Evolutionary conservation across 2,329 filamentous ascomycete genomes (phyloP).

Genomic region (Endoconidiophora laricicola): DNA sequence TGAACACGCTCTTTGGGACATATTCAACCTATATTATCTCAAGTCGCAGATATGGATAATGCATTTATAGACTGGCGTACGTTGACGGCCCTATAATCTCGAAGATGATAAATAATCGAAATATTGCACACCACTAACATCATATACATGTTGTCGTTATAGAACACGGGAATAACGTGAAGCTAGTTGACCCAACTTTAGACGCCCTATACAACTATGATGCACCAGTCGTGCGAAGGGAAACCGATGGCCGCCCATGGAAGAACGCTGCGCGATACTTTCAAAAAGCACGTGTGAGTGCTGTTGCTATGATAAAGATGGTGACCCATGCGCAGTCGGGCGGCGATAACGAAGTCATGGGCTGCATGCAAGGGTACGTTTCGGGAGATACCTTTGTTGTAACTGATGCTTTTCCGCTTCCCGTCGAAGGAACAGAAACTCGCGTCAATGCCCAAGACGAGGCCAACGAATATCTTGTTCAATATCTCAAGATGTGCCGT

Average conservation of each 20-base stretch:
- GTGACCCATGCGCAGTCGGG: slow-evolving; percentile 97
- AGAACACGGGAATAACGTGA: slow-evolving; percentile 80
- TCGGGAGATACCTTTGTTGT: slow-evolving; percentile 73
- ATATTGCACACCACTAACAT: background rate
- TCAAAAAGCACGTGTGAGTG: slow-evolving; percentile 83
- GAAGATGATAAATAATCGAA: background rate
- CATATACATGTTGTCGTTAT: slow-evolving; percentile 3
- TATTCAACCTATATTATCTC: background rate
- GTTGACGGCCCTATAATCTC: background rate
- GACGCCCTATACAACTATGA: slow-evolving; percentile 88
- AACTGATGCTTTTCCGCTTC: slow-evolving; percentile 82
- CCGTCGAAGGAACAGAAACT: slow-evolving; percentile 96
- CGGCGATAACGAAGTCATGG: slow-evolving; percentile 88
- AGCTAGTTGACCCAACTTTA: slow-evolving; percentile 68
- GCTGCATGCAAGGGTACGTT: slow-evolving; percentile 91
- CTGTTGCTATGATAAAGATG: slow-evolving; percentile 93
- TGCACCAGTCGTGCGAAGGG: slow-evolving; percentile 25
- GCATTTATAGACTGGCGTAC: slow-evolving; percentile 19
- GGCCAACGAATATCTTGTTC: slow-evolving; percentile 91
- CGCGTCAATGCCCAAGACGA: slow-evolving; percentile 91
- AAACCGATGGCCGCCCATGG: slow-evolving; percentile 66
- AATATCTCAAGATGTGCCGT: slow-evolving; percentile 61
- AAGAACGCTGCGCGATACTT: slow-evolving; percentile 66
- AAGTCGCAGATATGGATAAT: slow-evolving; percentile 16
- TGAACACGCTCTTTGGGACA: background rate